Base-by-base conservation (phyloP, 495 filamentous ascomycete species). In the Aspergillus panamensis region DNA sequence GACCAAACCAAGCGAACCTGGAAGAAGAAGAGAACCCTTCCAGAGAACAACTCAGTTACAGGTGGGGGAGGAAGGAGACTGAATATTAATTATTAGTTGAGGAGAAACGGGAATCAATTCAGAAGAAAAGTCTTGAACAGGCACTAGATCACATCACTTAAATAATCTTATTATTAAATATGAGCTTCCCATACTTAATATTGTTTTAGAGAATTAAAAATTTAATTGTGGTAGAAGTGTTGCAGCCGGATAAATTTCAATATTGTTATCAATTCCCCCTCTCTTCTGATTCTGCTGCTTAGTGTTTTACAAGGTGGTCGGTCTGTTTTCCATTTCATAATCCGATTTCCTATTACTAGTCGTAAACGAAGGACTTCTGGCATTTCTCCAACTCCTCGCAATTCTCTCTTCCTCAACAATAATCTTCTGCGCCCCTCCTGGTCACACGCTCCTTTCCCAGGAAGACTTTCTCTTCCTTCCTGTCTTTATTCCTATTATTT, bases 401-500 rank as follows among this genome's bases (percentile, higher is more conserved):
- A 39, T 31, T 29, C 35, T 45, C 53, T 42, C 31, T 25, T 50
- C 31, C 16, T 21, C 42, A 53, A 44, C 51, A 33, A 37, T 53
- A 10, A 42, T 56, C 53, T 40, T 25, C 31, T 49, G 33, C 35
- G 17, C 13, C 37, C 16, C 35, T 57, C 47, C 49, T 21, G 25
- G 40, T 52, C 51, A 44, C 53, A 62, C 59, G 50, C 51, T 60
- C 63, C 48, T 62, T 62, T 44, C 30, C 19, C 37, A 50, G 50
- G 40, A 48, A 33, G 53, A 9, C 16, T 53, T 39, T 19, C 14
- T 49, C 40, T 60, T 51, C 49, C 47, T 53, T 65, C 30, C 57
- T 58, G 53, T 62, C 59, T 17, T 48, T 58, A 59, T 39, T 33
- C 10, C n/a, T 51, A n/a, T 42, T 39, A 25, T 44, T 30, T 44